These are phyloP conservation scores for Anthracocystis walkeri DNA, from an alignment of 1,284 basidiomycete genomes.

Conservation along the genomic window DNA sequence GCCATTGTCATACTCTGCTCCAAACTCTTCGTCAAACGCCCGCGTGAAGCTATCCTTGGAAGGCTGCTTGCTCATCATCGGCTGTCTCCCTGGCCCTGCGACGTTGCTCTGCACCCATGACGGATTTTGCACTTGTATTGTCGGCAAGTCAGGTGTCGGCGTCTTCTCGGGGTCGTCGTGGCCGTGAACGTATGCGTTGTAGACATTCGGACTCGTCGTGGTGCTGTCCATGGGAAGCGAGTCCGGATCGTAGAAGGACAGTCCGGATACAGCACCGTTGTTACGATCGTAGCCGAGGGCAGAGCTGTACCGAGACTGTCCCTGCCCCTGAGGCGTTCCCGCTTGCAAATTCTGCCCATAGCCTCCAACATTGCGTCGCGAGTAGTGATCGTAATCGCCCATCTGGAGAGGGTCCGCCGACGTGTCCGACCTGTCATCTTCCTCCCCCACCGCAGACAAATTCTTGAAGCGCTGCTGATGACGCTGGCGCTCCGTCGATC, in stretches of 20 bases:
- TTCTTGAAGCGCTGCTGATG: slow-evolving; percentile 27
- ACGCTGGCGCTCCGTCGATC: slow-evolving; percentile 31
- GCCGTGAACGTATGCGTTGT: slow-evolving; percentile 10
- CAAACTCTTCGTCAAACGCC: slow-evolving; percentile 55
- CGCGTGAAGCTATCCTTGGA: slow-evolving; percentile 46
- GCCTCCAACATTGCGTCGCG: slow-evolving; percentile 17
- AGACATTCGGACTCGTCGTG: background rate
- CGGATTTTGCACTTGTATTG: slow-evolving; percentile 27
- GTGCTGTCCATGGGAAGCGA: slow-evolving; percentile 21
- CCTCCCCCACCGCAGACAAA: slow-evolving; percentile 39
- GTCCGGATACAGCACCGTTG: slow-evolving; percentile 40
- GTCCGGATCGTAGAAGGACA: slow-evolving; percentile 57
- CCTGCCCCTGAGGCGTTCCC: slow-evolving; percentile 17
- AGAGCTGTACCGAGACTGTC: slow-evolving; percentile 12
- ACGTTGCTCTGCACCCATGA: slow-evolving; percentile 6
- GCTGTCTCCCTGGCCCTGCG: background rate
- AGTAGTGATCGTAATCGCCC: slow-evolving; percentile 43
- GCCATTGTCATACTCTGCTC: slow-evolving; percentile 20
- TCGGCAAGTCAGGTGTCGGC: slow-evolving; percentile 23
- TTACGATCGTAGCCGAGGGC: slow-evolving; percentile 27
- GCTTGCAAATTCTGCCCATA: slow-evolving; percentile 14
- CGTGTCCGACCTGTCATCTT: slow-evolving; percentile 51
- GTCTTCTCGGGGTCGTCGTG: slow-evolving; percentile 14
- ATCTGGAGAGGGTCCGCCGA: slow-evolving; percentile 49
- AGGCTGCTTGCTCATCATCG: slow-evolving; percentile 26